phyloP scores from a whole-genome alignment of 208 protist species.

The Leishmania aethiopica region DNA sequence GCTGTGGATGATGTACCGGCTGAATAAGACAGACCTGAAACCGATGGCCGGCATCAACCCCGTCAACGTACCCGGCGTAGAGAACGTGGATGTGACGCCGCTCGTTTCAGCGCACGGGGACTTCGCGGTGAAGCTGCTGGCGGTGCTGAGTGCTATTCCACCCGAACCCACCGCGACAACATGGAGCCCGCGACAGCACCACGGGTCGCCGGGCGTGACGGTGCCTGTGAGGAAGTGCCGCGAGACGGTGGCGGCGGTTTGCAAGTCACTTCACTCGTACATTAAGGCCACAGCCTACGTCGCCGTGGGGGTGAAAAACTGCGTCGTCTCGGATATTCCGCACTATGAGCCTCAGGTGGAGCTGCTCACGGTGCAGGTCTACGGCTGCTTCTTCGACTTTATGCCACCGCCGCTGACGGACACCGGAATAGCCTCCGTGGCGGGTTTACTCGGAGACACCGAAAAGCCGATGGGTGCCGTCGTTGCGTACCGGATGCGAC shows the following conservation, averaged over 20 bases:
- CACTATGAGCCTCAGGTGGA: slow-evolving; percentile 33
- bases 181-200: slow-evolving; percentile 45
- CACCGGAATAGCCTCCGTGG: slow-evolving; percentile 50
- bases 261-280: slow-evolving; percentile 39
- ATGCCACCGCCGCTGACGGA: slow-evolving; percentile 34
- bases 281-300: slow-evolving; percentile 40
- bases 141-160: slow-evolving; percentile 62
- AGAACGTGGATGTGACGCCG: slow-evolving; percentile 83
- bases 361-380: slow-evolving; percentile 33
- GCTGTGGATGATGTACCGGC: slow-evolving; percentile 82
- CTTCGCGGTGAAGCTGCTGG: slow-evolving; percentile 58
- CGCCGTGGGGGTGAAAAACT: slow-evolving; percentile 51
- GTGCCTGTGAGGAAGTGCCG: slow-evolving; percentile 33
- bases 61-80: slow-evolving; percentile 78
- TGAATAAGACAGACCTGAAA: slow-evolving; percentile 64
- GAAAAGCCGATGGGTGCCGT: slow-evolving; percentile 39
- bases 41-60: slow-evolving; percentile 80
- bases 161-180: slow-evolving; percentile 39
- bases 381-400: slow-evolving; percentile 62
- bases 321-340: slow-evolving; percentile 32
- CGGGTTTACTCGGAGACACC: slow-evolving; percentile 41
- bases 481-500: slow-evolving; percentile 30
- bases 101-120: slow-evolving; percentile 63
- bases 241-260: slow-evolving; percentile 36
- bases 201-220: slow-evolving; percentile 60